Base-by-base conservation (phyloP, 164 flowering plant species). In the Annona cherimola region DNA sequence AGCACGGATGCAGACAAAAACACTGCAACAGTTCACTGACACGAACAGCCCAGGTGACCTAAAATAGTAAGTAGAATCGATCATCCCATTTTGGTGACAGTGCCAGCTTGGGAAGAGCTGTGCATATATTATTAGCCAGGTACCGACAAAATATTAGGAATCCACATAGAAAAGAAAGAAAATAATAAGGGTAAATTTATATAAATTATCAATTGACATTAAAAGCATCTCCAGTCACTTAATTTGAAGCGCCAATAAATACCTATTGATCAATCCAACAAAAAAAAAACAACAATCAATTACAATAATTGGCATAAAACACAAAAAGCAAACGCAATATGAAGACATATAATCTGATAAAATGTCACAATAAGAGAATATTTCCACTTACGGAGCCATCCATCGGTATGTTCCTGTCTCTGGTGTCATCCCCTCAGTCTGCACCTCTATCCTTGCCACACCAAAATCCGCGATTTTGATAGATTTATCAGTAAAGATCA, bases 401-500 rank as follows among this genome's bases (percentile, higher is more conserved):
- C 90, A 89, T 45, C 93, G 88, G 71, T 89, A 89, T 20, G 93
- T 89, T 63, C 93, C 93, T 1, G 93, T 89, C 79, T 87, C 90
- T 4, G 93, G 93, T 11, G 93, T 89, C 93, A 89, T 89, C 43
- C 89, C 93, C 74, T 89, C 90, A 0, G 89, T 84, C 76, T 89
- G 89, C 72, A 86, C 93, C 84, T 89, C 93, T 67, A 89, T 89
- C 42, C 93, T 79, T 0, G 94, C 91, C 11, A 89, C 94, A 26
- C 94, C 94, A 78, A 89, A 89, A 78, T 89, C 94, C 39, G 90
- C 91, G 69, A 89, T 85, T 60, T 89, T 89, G 6, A 89, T 89
- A 2, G 91, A 83, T 70, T 81, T 89, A 69, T 87, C 88, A 0
- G 76, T 68, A 14, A 61, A 69, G 54, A 89, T 89, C 77, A 89